Conservation (phyloP, 169 alveolate species). For the Hepatocystis sp. region DNA sequence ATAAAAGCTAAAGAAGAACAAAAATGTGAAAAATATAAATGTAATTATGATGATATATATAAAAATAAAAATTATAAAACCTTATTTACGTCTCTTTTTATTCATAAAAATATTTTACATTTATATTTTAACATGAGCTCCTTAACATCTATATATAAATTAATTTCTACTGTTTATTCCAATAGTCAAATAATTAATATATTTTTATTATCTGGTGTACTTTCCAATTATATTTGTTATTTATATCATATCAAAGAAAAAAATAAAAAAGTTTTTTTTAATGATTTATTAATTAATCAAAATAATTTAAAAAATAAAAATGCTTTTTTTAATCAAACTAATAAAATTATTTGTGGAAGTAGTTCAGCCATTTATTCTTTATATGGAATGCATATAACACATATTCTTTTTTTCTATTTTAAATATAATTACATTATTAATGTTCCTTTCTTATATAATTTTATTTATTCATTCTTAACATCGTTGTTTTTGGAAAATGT, state of each 20-base stretch:
- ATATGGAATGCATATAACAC: conserved; percentile 70
- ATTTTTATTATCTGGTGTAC: conserved; percentile 52
- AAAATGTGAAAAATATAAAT: conserved; percentile 63
- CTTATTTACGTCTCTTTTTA: conserved; percentile 51
- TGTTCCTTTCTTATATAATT: conserved; percentile 33
- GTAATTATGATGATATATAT: conserved; percentile 66
- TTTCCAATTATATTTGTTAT: conserved; percentile 43
- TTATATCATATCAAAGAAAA: conserved; percentile 16
- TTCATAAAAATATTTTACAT: conserved; percentile 73
- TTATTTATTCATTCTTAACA: conserved; percentile 63
- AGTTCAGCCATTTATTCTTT: conserved; percentile 66
- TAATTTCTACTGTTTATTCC: conserved; percentile 38
- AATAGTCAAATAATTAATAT: conserved; percentile 44
- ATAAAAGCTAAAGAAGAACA: conserved; percentile 56
- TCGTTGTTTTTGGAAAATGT: conserved; percentile 72
- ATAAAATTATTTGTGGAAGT: conserved; percentile 70
- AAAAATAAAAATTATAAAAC: conserved; percentile 73
- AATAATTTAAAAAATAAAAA: conserved; percentile 14
- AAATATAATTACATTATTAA: conserved; percentile 48
- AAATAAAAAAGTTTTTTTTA: conserved; percentile 39
- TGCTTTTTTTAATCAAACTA: conserved; percentile 4
- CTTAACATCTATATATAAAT: conserved; percentile 54
- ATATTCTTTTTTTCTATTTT: conserved; percentile 62
- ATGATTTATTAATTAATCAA: conserved; percentile 37
- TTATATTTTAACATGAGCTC: conserved; percentile 77